Conservation (phyloP, 345 rosid genomes). For the Gossypium australe region DNA sequence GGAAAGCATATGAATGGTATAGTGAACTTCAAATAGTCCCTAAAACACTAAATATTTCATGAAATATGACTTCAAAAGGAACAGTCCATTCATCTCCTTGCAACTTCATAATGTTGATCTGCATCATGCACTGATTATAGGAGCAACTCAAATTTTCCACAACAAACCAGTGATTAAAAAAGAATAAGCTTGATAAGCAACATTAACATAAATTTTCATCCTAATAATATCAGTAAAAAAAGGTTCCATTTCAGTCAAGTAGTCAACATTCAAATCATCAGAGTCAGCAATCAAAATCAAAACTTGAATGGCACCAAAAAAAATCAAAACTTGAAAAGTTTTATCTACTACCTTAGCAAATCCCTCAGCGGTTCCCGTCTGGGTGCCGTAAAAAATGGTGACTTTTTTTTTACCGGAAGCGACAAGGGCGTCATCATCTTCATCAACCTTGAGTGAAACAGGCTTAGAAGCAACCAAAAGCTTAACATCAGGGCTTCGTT, state of each 20-base stretch:
- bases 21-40: background rate
- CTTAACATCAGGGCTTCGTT: constrained; percentile 45
- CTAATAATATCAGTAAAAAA: background rate
- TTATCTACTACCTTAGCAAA: constrained; percentile 45
- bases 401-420: constrained; percentile 56
- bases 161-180: background rate
- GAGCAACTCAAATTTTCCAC: too few species aligned
- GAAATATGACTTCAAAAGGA: background rate
- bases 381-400: constrained; percentile 55
- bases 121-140: background rate
- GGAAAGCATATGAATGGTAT: background rate
- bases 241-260: background rate
- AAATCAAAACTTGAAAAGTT: background rate
- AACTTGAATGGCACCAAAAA: background rate
- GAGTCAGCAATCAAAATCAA: background rate
- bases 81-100: background rate
- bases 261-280: background rate
- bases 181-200: background rate
- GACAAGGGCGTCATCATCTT: constrained; percentile 38
- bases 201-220: background rate
- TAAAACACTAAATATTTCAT: background rate
- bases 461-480: constrained; percentile 48
- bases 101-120: background rate
- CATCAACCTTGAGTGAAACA: constrained; percentile 32
- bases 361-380: constrained; percentile 76